A percentile compares a stretch with the other conserved stretches of the same genome.
Conservation (phyloP, 768 basidiomycete species). For the Rhizopogon salebrosus region DNA sequence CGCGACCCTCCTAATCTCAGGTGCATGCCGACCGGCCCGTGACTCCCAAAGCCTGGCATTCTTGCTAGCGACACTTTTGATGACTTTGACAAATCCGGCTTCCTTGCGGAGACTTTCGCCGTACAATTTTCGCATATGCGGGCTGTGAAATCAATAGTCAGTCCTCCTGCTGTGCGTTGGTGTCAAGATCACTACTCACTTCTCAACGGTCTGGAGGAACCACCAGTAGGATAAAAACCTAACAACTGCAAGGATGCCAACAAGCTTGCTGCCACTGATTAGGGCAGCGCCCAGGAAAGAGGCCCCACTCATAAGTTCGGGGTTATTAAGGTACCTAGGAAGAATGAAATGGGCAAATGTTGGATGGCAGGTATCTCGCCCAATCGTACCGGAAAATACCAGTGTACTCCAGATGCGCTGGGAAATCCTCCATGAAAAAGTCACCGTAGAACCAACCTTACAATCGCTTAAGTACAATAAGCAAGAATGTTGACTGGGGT, state of each 20-base stretch:
- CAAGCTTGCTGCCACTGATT: slow-evolving; percentile 90
- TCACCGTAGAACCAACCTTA: slow-evolving; percentile 98
- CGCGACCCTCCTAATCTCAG: slow-evolving; percentile 78
- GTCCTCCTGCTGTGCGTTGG: neutral
- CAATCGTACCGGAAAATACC: slow-evolving; percentile 83
- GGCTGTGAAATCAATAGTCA: slow-evolving; percentile 41
- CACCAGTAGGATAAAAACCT: slow-evolving; percentile 90
- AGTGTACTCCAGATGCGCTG: slow-evolving; percentile 86
- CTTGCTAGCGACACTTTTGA: slow-evolving; percentile 86
- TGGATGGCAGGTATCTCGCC: neutral
- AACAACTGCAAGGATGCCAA: slow-evolving; percentile 77
- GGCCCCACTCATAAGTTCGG: slow-evolving; percentile 93
- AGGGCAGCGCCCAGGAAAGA: slow-evolving; percentile 92
- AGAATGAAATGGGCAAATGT: neutral
- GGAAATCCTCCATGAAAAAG: slow-evolving; percentile 94
- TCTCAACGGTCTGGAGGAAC: slow-evolving; percentile 91
- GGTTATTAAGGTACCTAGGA: slow-evolving; percentile 83
- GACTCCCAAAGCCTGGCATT: slow-evolving; percentile 74
- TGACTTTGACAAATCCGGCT: slow-evolving; percentile 96
- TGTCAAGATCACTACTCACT: slow-evolving; percentile 45
- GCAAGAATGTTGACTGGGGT: neutral
- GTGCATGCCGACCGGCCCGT: slow-evolving; percentile 75
- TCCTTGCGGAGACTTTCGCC: slow-evolving; percentile 92
- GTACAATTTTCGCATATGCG: slow-evolving; percentile 98
- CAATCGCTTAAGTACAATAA: neutral